Percentiles rank a stretch among this genome's conserved stretches.
phyloP scores from a whole-genome alignment of 768 basidiomycete species.

The Peribolospora kevripleyi region DNA sequence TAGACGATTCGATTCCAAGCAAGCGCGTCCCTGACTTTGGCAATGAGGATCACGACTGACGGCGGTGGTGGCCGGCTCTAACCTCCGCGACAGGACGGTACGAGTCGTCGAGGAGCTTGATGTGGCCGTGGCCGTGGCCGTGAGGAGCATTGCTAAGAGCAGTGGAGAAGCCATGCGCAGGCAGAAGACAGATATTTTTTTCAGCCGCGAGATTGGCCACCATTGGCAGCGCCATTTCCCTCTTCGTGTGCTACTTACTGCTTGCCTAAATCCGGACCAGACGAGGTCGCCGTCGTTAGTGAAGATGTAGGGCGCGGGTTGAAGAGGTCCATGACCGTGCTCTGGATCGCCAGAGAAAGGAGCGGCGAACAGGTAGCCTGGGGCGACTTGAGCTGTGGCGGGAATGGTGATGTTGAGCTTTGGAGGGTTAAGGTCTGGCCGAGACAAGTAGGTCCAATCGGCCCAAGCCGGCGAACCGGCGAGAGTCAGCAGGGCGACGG shows the following conservation, averaged over 20 bases:
- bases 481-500: not conserved
- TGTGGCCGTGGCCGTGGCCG: constrained; percentile 11
- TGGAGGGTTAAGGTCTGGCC: not conserved
- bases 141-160: not conserved
- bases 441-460: not conserved
- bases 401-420: not conserved
- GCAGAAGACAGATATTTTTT: not conserved
- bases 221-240: not conserved
- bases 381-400: no score
- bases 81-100: no score
- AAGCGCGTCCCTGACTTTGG: no score
- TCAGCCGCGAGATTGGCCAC: not conserved
- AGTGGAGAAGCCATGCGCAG: not conserved
- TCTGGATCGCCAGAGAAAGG: not conserved
- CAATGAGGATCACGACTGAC: no score
- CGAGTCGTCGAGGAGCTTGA: not conserved
- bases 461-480: not conserved
- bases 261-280: constrained; percentile 1
- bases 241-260: no score
- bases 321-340: not conserved
- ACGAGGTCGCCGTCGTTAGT: not conserved
- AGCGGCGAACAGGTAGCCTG: not conserved
- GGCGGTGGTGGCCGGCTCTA: no score
- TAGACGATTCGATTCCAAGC: no score
- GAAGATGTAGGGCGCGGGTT: not conserved